Percentiles rank a stretch among this genome's conserved stretches.
phyloP scores from a whole-genome alignment of 208 protist species.

The Trypanosoma vivax region DNA sequence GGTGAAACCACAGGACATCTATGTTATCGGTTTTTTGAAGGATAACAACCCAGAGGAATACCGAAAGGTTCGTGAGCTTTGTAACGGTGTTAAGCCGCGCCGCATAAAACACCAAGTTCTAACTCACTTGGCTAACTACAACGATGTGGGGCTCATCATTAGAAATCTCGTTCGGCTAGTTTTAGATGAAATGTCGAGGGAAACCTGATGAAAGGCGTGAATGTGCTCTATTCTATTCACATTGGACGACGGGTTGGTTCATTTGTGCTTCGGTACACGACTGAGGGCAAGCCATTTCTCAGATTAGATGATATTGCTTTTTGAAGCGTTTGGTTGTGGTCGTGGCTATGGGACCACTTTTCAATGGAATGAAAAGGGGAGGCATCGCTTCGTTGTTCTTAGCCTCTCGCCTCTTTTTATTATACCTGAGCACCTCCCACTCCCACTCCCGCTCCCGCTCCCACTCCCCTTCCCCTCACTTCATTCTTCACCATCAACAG shows the following conservation, averaged over 20 bases:
- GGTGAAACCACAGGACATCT: constrained; percentile 69
- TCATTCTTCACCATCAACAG: too few species aligned
- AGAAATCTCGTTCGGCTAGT: constrained; percentile 74
- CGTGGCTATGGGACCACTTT: too few species aligned
- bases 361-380: too few species aligned
- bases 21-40: constrained; percentile 77
- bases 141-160: constrained; percentile 78
- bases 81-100: constrained; percentile 54
- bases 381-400: too few species aligned
- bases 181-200: constrained; percentile 46
- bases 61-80: constrained; percentile 64
- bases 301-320: too few species aligned
- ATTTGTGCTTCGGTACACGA: too few species aligned
- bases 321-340: too few species aligned
- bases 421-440: too few species aligned
- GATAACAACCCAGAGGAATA: constrained; percentile 77
- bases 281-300: too few species aligned
- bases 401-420: too few species aligned
- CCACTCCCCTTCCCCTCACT: too few species aligned
- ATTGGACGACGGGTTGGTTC: not conserved
- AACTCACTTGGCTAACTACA: constrained; percentile 80
- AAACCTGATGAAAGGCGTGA: not conserved
- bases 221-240: not conserved
- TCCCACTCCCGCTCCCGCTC: too few species aligned
- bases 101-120: constrained; percentile 59